These are phyloP conservation scores for Leucosporidium scottii DNA, from an alignment of 768 basidiomycete genomes.

Conservation along the genomic window DNA sequence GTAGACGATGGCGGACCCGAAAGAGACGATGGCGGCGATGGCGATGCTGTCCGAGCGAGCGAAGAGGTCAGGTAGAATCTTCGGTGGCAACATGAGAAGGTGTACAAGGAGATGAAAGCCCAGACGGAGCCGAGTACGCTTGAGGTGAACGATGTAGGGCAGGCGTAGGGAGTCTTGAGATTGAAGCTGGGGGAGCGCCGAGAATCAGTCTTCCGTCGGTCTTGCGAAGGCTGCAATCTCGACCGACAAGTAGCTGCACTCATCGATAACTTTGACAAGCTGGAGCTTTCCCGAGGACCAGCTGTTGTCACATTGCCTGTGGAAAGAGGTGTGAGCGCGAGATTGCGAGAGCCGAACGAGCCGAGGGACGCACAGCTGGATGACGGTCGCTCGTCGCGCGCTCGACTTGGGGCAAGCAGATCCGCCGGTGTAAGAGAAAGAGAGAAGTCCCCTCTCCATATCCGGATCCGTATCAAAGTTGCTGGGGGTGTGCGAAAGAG, in stretches of 20 bases:
- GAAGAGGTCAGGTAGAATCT: not conserved
- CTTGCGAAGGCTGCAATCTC: too few relatives aligned
- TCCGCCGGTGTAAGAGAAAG: not conserved
- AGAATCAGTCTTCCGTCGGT: not conserved
- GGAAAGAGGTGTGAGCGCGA: too few relatives aligned
- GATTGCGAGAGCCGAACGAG: not conserved
- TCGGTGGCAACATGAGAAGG: not conserved
- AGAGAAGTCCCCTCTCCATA: not conserved
- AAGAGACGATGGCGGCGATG: not conserved
- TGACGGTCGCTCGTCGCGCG: not conserved
- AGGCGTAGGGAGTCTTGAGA: not conserved
- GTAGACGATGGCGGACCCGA: not conserved
- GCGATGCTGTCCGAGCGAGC: not conserved
- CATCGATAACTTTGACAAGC: not conserved
- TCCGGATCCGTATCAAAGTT: not conserved
- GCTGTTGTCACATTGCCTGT: not conserved
- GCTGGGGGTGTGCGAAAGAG: not conserved
- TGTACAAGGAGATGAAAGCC: not conserved
- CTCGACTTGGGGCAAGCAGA: not conserved
- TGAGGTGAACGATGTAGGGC: not conserved
- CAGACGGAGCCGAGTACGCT: not conserved
- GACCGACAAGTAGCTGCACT: slow-evolving; percentile 4
- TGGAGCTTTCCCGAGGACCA: not conserved
- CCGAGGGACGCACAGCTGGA: not conserved
- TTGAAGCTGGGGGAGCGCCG: not conserved